Conservation (phyloP, 2,329 filamentous ascomycete species). For the Cephalotrichum gorgonifer region DNA sequence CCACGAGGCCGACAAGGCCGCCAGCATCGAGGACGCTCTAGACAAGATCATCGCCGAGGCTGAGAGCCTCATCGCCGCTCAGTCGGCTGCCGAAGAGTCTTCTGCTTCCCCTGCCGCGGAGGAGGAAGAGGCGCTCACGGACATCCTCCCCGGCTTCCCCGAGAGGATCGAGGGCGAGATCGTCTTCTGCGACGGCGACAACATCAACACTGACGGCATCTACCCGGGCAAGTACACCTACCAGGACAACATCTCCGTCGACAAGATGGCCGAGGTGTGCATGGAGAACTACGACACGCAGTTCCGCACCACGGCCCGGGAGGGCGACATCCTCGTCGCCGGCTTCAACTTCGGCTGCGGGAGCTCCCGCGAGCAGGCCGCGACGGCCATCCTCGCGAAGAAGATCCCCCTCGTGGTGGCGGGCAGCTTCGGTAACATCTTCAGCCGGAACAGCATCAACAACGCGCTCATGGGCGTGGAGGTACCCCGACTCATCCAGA, state of each 20-base stretch:
- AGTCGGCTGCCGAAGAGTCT: conserved; percentile 13
- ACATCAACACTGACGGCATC: conserved; percentile 86
- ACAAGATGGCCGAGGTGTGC: conserved; percentile 78
- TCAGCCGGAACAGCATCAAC: conserved; percentile 68
- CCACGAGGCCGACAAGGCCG: conserved; percentile 50
- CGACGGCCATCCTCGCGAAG: conserved; percentile 75
- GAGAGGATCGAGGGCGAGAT: conserved; percentile 78
- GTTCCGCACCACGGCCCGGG: conserved; percentile 53
- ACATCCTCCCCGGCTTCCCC: conserved; percentile 79
- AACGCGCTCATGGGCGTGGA: conserved; percentile 56
- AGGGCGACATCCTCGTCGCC: conserved; percentile 73
- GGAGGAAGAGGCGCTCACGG: conserved; percentile 39
- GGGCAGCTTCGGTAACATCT: conserved; percentile 78
- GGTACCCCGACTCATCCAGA: conserved; percentile 48
- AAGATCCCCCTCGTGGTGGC: conserved; percentile 70
- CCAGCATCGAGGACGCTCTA: conserved; percentile 58
- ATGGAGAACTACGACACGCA: conserved; percentile 87
- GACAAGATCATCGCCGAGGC: conserved; percentile 61
- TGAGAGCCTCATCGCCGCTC: conserved; percentile 47
- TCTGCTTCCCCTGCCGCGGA: conserved; percentile 9
- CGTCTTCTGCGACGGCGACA: conserved; percentile 69
- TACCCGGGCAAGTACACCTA: conserved; percentile 89
- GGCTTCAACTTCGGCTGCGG: conserved; percentile 89
- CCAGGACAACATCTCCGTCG: conserved; percentile 66
- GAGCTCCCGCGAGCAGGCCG: conserved; percentile 73